Conservation (phyloP, 306 rosid species). For the Lotus japonicus region DNA sequence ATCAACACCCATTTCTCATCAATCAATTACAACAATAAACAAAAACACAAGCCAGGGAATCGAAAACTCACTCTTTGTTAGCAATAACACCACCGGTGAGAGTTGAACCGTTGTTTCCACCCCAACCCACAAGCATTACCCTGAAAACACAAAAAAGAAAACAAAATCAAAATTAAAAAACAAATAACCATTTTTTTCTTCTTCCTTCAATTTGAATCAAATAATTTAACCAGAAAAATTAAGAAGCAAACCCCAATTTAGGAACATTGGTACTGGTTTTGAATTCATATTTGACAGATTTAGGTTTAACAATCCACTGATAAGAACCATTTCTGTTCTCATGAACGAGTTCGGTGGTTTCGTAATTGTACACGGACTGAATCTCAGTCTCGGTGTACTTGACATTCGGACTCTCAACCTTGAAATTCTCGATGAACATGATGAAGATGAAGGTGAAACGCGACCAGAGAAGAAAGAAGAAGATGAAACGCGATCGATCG, state of each 20-base stretch:
- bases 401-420: constrained; percentile 86
- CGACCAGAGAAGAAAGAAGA: no score
- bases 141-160: constrained; percentile 8
- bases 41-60: not conserved
- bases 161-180: no score
- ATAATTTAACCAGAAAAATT: not conserved
- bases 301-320: constrained; percentile 92
- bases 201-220: not conserved
- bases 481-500: no score
- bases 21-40: not conserved
- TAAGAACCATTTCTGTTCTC: constrained; percentile 74
- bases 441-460: not conserved
- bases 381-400: constrained; percentile 68
- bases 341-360: constrained; percentile 89
- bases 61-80: constrained; percentile 67
- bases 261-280: constrained; percentile 69
- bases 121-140: constrained; percentile 99
- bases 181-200: no score
- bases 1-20: not conserved
- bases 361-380: constrained; percentile 76
- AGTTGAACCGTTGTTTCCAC: constrained; percentile 88
- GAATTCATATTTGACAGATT: constrained; percentile 72
- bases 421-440: constrained; percentile 77
- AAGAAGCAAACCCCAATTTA: constrained; percentile 69
- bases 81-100: constrained; percentile 95